phyloP scores from a whole-genome alignment of 768 basidiomycete genomes.

The Coprinopsis strossmayeri region DNA sequence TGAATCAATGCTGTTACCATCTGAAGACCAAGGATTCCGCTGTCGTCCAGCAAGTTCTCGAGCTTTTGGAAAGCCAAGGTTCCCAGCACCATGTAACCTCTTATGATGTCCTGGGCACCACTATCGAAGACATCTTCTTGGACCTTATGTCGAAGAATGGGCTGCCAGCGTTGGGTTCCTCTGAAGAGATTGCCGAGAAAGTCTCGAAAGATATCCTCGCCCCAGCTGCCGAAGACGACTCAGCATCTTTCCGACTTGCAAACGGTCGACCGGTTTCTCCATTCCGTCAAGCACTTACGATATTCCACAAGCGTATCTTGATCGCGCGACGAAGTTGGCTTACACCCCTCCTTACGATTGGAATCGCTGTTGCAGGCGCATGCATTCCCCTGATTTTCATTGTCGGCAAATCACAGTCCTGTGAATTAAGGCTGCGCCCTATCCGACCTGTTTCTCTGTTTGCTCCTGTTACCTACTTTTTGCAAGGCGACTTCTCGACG shows the following conservation, averaged over 20 bases:
- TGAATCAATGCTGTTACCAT: conserved; percentile 43
- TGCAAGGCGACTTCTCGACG: conserved; percentile 25
- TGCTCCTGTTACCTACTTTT: conserved; percentile 38
- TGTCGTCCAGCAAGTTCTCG: conserved; percentile 49
- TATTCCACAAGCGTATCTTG: conserved; percentile 65
- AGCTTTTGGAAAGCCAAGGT: conserved; percentile 42
- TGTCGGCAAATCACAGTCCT: conserved; percentile 41
- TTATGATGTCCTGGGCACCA: conserved; percentile 65
- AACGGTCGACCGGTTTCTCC: conserved; percentile 50
- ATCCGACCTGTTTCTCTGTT: conserved; percentile 27
- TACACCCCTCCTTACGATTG: conserved; percentile 45
- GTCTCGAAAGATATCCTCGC: conserved; percentile 14
- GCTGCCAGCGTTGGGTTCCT: conserved; percentile 12
- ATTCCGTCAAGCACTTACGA: conserved; percentile 60
- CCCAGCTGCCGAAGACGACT: conserved; percentile 14
- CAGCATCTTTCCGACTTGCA: conserved; percentile 32
- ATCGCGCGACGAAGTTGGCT: conserved; percentile 67
- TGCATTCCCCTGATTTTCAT: conserved; percentile 67
- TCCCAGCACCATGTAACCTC: conserved; percentile 32
- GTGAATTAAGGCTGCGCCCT: conserved; percentile 35
- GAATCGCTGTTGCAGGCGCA: conserved; percentile 54
- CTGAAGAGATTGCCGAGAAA: conserved; percentile 4
- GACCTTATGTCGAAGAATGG: conserved; percentile 53
- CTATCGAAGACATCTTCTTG: conserved; percentile 80
- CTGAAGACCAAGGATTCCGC: conserved; percentile 54